phyloP scores from a whole-genome alignment of 345 rosid genomes.

The Rhodomyrtus tomentosa region DNA sequence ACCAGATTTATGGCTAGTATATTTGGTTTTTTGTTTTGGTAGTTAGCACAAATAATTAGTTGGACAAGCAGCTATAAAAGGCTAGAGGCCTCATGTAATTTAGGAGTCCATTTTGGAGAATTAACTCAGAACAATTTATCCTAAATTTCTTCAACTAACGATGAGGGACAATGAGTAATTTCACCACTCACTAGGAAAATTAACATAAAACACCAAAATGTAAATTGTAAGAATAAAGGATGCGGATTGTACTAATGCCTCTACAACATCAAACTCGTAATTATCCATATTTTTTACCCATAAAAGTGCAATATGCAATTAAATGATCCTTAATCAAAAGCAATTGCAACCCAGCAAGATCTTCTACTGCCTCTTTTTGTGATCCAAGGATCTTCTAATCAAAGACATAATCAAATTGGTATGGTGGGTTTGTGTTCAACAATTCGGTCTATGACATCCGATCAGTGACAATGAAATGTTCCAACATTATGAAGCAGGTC shows the following conservation, averaged over 20 bases:
- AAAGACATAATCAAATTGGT: background rate
- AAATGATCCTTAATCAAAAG: background rate
- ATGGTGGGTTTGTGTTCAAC: background rate
- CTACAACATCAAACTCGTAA: background rate
- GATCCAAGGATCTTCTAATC: background rate
- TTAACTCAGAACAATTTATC: too few species aligned
- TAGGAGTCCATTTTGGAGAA: too few species aligned
- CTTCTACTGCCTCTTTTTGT: background rate
- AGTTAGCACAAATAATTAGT: too few species aligned
- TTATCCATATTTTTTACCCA: background rate
- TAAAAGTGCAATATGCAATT: background rate
- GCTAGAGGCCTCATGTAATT: too few species aligned
- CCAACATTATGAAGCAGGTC: background rate
- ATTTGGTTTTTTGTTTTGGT: too few species aligned
- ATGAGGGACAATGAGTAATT: background rate
- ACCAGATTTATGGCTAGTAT: too few species aligned
- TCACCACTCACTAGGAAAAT: background rate
- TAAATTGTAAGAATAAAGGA: background rate
- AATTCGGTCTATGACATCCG: background rate
- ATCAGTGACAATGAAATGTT: background rate
- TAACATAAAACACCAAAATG: background rate
- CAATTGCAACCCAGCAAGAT: background rate
- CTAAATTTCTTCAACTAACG: too few species aligned
- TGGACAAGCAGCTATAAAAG: too few species aligned
- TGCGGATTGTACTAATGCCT: background rate